These are phyloP conservation scores for Globisporangium recalcitrans DNA, from an alignment of 352 stramenopile genomes.

Conservation along the genomic window DNA sequence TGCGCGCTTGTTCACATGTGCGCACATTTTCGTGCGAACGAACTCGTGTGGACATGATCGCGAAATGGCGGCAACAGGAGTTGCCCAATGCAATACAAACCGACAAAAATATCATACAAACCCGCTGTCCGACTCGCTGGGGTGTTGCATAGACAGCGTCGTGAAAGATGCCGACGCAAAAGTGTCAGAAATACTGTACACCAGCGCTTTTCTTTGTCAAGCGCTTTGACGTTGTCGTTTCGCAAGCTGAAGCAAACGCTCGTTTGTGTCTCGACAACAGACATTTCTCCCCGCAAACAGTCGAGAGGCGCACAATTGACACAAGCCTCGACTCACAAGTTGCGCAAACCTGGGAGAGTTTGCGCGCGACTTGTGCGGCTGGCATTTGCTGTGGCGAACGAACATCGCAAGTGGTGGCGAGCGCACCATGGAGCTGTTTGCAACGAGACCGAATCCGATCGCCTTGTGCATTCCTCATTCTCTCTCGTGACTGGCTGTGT, in stretches of 20 bases:
- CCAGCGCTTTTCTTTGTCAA: neutral
- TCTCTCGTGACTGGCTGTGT: too few relatives aligned
- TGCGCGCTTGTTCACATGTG: neutral
- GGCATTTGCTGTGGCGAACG: neutral
- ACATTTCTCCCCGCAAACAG: neutral
- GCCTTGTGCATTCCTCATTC: too few relatives aligned
- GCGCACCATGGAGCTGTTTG: neutral
- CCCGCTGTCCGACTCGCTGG: neutral
- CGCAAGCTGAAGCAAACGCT: constrained; percentile 6
- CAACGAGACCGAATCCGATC: neutral
- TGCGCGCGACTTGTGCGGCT: too few relatives aligned
- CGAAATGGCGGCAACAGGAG: neutral
- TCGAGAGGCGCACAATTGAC: neutral
- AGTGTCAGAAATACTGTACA: neutral
- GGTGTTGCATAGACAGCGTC: neutral
- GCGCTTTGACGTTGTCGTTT: neutral
- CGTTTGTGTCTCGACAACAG: neutral
- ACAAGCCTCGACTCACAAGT: too few relatives aligned
- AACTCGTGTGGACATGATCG: neutral
- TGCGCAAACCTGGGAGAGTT: too few relatives aligned
- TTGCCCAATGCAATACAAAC: neutral
- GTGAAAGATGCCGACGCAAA: neutral
- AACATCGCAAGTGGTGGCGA: neutral
- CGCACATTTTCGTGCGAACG: neutral
- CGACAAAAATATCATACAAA: neutral